Base-by-base conservation (phyloP, 106 monocot genomes). In the Chionographis japonica region DNA sequence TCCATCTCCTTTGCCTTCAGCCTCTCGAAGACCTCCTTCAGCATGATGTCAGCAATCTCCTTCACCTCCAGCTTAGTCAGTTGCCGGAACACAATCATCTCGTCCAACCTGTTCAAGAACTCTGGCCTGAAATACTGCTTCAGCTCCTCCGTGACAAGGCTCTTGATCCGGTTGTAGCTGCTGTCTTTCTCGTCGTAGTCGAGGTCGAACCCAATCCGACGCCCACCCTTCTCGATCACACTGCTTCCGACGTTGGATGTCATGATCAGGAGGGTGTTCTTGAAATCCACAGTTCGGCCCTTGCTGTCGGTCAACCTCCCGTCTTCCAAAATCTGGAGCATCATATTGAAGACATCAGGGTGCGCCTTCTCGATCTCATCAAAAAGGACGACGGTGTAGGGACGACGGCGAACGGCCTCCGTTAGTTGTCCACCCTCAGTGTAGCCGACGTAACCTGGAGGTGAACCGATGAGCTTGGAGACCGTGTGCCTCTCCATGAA, bases 111-210 rank as follows among this genome's bases (percentile, higher is more conserved):
- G 35, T 67, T 67, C 16, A 67, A n/a, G 12, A 67, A 67, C 37
- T 67, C 67, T 6, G 67, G 67, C 37, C 52, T 67, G 52, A 67
- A 54, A 15, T 42, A 67, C 36, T 67, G 51, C 53, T 67, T 67
- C 20, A 67, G 12, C 53, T 67, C 67, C 51, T 67, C 67, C 1
- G 40, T 54, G 2, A 67, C 67, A 9, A 67, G 37, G 65, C 65
- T 65, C 50, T 65, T 65, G 50, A 65, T 65, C 12, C 65, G 15
- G 65, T 50, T 65, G 50, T 65, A 65, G 50, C 65, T 65, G 65
- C 50, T 76, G 76, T 76, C 76, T 19, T 76, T 76, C 67, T 76
- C 76, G 19, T 76, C 76, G 19, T 76, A 76, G 54, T 76, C 76
- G 1, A 76, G 63, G 46, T 76, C 76, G 49, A 76, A 76, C 18